Conservation (phyloP, 179 eudicot genomes). For the Dionaea muscipula region DNA sequence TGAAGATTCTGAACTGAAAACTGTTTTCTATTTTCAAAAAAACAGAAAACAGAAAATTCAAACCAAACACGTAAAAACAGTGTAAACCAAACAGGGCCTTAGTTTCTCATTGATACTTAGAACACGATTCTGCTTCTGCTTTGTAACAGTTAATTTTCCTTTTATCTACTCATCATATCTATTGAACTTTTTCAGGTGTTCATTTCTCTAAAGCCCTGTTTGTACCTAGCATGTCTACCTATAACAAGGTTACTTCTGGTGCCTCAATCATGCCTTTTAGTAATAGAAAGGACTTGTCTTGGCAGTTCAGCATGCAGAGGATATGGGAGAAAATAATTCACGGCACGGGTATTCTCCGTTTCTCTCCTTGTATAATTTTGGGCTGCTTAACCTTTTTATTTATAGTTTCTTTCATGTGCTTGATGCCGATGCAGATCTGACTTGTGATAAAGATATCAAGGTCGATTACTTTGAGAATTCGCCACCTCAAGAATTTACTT, state of each 20-base stretch:
- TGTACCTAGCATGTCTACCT: conserved; percentile 64
- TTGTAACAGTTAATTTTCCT: no score
- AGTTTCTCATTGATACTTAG: no score
- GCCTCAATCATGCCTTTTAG: conserved; percentile 28
- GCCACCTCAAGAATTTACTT: conserved; percentile 25
- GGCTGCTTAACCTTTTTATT: not conserved
- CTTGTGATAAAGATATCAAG: conserved; percentile 16
- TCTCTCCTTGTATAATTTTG: not conserved
- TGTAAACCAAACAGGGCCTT: no score
- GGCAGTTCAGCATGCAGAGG: conserved; percentile 65
- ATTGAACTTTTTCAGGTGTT: conserved; percentile 29
- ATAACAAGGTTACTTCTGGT: conserved; percentile 66
- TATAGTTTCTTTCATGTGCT: not conserved
- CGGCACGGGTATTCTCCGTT: conserved; percentile 36
- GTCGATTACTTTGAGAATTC: conserved; percentile 16
- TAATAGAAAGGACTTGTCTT: conserved; percentile 38
- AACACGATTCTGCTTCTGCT: no score
- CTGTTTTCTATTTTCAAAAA: no score
- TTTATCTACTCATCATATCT: not conserved
- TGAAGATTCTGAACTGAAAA: no score
- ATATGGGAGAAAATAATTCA: conserved; percentile 57
- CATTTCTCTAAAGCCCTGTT: conserved; percentile 62
- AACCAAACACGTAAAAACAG: no score
- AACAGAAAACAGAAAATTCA: no score
- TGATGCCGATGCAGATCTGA: conserved; percentile 19